Evolutionary conservation across 1,284 basidiomycete species (phyloP).

Genomic region (Blastosporella zonata): DNA sequence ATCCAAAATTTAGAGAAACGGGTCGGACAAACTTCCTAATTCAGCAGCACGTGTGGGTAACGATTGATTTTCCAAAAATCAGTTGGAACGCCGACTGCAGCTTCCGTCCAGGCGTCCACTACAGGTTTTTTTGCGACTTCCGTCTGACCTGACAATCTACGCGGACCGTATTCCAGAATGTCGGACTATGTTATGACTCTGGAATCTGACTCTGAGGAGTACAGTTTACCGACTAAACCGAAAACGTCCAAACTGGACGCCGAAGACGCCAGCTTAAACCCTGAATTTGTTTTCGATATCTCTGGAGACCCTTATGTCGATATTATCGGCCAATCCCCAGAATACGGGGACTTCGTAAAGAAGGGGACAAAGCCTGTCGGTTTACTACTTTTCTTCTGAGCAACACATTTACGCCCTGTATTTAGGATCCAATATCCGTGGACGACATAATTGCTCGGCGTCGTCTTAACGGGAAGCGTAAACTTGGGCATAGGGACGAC

Average conservation of each 20-base stretch:
- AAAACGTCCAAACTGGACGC: constrained; percentile 21
- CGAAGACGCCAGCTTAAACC: constrained; percentile 70
- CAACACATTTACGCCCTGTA: constrained; percentile 12
- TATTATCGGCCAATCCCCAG: constrained; percentile 39
- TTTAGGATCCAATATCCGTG: constrained; percentile 78
- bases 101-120: too few species aligned
- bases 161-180: too few species aligned
- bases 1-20: too few species aligned
- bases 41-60: too few species aligned
- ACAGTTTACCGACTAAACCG: constrained; percentile 16
- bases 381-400: constrained; percentile 14
- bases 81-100: too few species aligned
- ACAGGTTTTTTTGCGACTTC: too few species aligned
- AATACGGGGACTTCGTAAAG: constrained; percentile 54
- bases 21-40: too few species aligned
- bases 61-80: too few species aligned
- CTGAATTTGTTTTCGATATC: constrained; percentile 81
- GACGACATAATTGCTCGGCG: constrained; percentile 88
- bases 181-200: constrained; percentile 78
- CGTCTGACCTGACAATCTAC: too few species aligned
- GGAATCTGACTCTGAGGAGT: constrained; percentile 71
- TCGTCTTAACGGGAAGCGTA: constrained; percentile 56
- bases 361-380: constrained; percentile 65
- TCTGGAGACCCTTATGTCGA: constrained; percentile 67
- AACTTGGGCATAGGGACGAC: constrained; percentile 43